phyloP scores from a whole-genome alignment of 495 filamentous ascomycete species.

The Tuber melanosporum region DNA sequence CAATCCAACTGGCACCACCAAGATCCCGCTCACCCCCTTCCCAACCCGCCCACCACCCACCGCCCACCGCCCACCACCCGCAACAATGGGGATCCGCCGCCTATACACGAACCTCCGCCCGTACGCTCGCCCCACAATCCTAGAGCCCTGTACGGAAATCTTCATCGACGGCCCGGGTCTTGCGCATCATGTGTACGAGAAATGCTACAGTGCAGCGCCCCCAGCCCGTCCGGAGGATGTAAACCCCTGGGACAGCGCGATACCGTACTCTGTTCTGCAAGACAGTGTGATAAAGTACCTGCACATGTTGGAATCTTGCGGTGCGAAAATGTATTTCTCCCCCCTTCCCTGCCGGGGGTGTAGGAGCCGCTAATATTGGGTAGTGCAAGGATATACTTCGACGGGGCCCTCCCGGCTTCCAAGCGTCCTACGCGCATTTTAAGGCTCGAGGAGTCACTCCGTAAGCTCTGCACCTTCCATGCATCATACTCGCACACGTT shows the following conservation, averaged over 20 bases:
- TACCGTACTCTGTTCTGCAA: constrained; percentile 58
- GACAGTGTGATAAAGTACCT: constrained; percentile 57
- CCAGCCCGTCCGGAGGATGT: constrained; percentile 9
- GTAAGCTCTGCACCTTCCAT: constrained; percentile 22
- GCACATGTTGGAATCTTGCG: constrained; percentile 47
- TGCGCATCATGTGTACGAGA: constrained; percentile 61
- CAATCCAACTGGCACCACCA: not conserved
- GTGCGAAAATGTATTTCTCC: constrained; percentile 55
- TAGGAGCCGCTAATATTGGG: not conserved
- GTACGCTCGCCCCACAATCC: constrained; percentile 49
- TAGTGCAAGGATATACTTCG: constrained; percentile 64
- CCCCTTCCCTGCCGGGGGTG: not conserved
- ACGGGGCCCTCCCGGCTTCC: constrained; percentile 66
- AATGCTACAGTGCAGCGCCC: constrained; percentile 46
- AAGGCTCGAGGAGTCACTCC: constrained; percentile 45
- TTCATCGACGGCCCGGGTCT: constrained; percentile 73
- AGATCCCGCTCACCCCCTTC: not conserved
- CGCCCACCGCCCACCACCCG: not conserved
- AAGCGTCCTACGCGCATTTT: constrained; percentile 53
- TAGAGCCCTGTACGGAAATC: constrained; percentile 45
- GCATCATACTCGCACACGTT: constrained; percentile 12
- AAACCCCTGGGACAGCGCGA: constrained; percentile 50
- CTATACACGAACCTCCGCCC: constrained; percentile 55
- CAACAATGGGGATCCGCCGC: constrained; percentile 65
- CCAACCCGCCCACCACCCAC: not conserved